phyloP scores from a whole-genome alignment of 164 flowering plant species.

The Akebia trifoliata region DNA sequence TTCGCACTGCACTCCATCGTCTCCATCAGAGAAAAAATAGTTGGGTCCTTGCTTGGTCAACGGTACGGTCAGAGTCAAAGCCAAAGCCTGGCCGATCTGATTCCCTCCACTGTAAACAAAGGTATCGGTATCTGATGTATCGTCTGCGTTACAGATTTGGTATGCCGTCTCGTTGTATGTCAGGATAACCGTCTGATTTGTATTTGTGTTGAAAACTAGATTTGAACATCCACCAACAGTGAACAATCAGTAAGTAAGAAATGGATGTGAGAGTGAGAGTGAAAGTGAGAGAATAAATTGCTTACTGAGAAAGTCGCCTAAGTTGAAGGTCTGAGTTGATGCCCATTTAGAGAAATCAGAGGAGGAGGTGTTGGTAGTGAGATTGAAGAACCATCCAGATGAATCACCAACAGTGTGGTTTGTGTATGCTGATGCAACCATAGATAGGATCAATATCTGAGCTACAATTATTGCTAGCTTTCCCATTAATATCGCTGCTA shows the following conservation, averaged over 20 bases:
- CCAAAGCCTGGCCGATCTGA: slow-evolving; percentile 23
- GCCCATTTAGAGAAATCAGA: slow-evolving; percentile 69
- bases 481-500: too few relatives aligned
- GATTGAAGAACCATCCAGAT: slow-evolving; percentile 74
- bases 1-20: slow-evolving; percentile 61
- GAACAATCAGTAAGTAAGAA: neutral
- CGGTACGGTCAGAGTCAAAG: slow-evolving; percentile 44
- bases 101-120: slow-evolving; percentile 35
- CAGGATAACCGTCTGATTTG: slow-evolving; percentile 71
- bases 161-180: slow-evolving; percentile 74
- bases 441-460: too few relatives aligned
- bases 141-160: slow-evolving; percentile 42
- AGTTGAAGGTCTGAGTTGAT: slow-evolving; percentile 51
- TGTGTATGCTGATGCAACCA: slow-evolving; percentile 49
- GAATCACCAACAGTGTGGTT: slow-evolving; percentile 77
- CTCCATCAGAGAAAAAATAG: slow-evolving; percentile 71
- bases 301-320: slow-evolving; percentile 84
- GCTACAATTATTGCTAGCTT: too few relatives aligned
- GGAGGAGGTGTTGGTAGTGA: slow-evolving; percentile 43
- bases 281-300: neutral
- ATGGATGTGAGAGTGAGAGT: neutral
- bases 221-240: neutral
- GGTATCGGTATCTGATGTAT: slow-evolving; percentile 45
- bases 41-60: slow-evolving; percentile 49
- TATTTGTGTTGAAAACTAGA: slow-evolving; percentile 67